Conservation (phyloP, 2,329 filamentous ascomycete species). For the Dichotomopilus funicola region DNA sequence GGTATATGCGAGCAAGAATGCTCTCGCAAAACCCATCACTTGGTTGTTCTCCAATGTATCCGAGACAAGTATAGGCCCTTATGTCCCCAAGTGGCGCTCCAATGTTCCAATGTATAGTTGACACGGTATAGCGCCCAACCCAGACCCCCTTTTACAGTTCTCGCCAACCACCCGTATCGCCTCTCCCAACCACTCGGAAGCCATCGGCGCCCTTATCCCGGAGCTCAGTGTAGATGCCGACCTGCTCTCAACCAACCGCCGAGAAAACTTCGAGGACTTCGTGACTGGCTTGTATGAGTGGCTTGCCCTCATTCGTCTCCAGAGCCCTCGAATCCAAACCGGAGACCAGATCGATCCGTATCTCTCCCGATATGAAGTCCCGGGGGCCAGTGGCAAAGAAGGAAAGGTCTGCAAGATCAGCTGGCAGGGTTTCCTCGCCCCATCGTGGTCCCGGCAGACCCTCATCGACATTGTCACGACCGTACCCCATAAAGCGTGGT, state of each 20-base stretch:
- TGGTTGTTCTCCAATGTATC: constrained; percentile 73
- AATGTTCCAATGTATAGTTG: constrained; percentile 17
- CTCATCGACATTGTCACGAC: constrained; percentile 41
- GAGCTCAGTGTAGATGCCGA: constrained; percentile 24
- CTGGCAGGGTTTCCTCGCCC: constrained; percentile 53
- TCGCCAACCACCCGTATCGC: constrained; percentile 39
- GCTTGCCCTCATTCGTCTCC: constrained; percentile 59
- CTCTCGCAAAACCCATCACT: constrained; percentile 57
- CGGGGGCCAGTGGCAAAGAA: constrained; percentile 31
- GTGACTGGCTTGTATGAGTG: constrained; percentile 65
- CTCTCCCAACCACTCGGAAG: constrained; percentile 13
- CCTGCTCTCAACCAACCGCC: constrained; percentile 33
- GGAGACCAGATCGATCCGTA: constrained; percentile 60
- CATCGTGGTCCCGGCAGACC: constrained; percentile 44
- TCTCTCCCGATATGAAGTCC: constrained; percentile 60
- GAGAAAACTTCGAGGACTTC: constrained; percentile 54
- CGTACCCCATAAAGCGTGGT: constrained; percentile 45
- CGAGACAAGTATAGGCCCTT: constrained; percentile 35
- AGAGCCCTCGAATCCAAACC: constrained; percentile 55
- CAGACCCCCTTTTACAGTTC: constrained; percentile 43
- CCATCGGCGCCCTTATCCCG: constrained; percentile 15
- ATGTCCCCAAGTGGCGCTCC: not conserved
- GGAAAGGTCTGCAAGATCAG: constrained; percentile 43
- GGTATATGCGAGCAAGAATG: constrained; percentile 70
- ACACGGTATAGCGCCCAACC: constrained; percentile 36